A percentile compares a stretch with the other conserved stretches of the same genome.
Conservation (phyloP, 306 rosid species). For the Rosa lucieae region DNA sequence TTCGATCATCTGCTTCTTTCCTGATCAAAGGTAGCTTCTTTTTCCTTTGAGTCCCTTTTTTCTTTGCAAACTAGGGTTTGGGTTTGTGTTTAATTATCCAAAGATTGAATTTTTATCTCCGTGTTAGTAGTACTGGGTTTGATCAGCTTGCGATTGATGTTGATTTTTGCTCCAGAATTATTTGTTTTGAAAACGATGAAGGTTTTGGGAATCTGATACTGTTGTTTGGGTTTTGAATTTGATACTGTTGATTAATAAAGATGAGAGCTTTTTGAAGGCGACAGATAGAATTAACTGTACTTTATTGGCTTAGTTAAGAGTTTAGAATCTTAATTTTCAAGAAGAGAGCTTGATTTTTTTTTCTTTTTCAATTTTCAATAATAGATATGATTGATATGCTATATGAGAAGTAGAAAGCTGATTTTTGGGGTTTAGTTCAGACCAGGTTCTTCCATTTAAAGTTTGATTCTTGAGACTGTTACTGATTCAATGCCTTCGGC, state of each 20-base stretch:
- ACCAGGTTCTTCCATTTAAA: constrained; percentile 36
- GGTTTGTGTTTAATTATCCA: background rate
- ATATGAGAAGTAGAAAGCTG: background rate
- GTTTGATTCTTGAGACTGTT: constrained; percentile 35
- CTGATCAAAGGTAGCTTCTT: constrained; percentile 15
- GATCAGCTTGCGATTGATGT: constrained; percentile 2
- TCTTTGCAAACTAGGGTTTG: constrained; percentile 3
- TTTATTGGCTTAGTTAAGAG: constrained; percentile 9
- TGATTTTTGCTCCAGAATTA: background rate
- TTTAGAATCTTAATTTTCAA: background rate
- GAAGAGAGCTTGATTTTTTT: background rate
- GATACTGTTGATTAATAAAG: background rate
- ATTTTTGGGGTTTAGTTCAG: constrained; percentile 2
- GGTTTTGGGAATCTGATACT: background rate
- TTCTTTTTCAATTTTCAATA: background rate
- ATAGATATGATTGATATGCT: background rate
- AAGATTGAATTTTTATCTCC: background rate
- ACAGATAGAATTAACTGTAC: background rate
- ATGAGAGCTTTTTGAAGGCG: background rate
- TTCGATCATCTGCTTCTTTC: background rate
- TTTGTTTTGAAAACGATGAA: background rate
- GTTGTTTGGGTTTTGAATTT: background rate
- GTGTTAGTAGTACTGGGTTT: background rate
- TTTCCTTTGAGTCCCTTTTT: background rate
- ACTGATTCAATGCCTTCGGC: constrained; percentile 72